phyloP scores from a whole-genome alignment of 345 rosid genomes.

The Populus tremula region DNA sequence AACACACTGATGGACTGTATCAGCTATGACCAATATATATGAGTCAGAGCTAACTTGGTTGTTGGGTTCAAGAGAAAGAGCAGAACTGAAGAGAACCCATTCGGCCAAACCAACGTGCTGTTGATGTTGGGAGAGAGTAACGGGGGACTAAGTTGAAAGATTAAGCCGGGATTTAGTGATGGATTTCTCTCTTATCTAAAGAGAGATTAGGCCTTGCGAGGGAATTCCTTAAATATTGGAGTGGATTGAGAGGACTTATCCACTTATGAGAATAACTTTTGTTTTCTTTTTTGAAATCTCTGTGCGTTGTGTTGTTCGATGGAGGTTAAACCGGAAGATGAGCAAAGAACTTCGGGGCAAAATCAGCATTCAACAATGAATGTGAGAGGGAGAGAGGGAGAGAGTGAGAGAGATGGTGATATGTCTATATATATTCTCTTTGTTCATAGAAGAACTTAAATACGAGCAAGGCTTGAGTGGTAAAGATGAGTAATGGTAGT shows the following conservation, averaged over 20 bases:
- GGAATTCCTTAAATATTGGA: constrained; percentile 28
- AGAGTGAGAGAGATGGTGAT: constrained; percentile 35
- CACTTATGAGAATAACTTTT: constrained; percentile 36
- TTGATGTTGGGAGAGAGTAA: constrained; percentile 20
- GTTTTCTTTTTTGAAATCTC: constrained; percentile 20
- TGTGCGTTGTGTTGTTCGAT: constrained; percentile 23
- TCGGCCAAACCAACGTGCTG: constrained; percentile 17
- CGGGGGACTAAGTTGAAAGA: constrained; percentile 15
- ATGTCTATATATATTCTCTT: constrained; percentile 41
- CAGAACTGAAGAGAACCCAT: constrained; percentile 22
- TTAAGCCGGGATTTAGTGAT: constrained; percentile 26
- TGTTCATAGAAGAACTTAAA: constrained; percentile 24
- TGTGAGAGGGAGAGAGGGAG: constrained; percentile 10
- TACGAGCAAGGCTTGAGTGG: background rate
- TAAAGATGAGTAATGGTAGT: constrained; percentile 1
- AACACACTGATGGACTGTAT: background rate
- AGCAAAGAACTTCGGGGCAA: constrained; percentile 46
- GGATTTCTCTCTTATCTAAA: constrained; percentile 17
- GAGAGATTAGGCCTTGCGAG: constrained; percentile 12
- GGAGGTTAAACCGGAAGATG: constrained; percentile 49
- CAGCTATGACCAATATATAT: background rate
- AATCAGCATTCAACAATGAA: constrained; percentile 45
- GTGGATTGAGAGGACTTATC: constrained; percentile 49
- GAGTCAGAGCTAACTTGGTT: background rate
- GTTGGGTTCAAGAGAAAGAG: background rate